A percentile compares a stretch with the other conserved stretches of the same genome.
Conservation (phyloP, 352 stramenopile genomes). For the Phytophthora colocasiae region DNA sequence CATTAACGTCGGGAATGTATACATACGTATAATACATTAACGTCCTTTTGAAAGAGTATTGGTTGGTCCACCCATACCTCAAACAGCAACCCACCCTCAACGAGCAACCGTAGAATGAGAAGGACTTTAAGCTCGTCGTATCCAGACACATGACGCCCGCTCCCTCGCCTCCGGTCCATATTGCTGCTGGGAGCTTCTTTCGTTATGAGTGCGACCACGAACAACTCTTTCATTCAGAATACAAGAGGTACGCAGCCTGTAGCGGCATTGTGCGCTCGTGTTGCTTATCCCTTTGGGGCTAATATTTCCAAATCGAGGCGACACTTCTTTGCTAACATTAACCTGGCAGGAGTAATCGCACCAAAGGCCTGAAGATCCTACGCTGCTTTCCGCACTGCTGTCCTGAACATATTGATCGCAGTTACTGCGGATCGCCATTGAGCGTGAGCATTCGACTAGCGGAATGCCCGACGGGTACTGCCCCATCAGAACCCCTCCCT, state of each 20-base stretch:
- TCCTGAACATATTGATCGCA: slow-evolving; percentile 69
- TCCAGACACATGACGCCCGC: not conserved
- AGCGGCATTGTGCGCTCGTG: too few species aligned
- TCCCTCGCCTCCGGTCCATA: slow-evolving; percentile 28
- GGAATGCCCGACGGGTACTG: not conserved
- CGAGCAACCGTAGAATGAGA: not conserved
- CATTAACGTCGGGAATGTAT: too few species aligned
- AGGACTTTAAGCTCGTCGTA: too few species aligned
- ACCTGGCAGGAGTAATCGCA: slow-evolving; percentile 63
- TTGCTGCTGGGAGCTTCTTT: slow-evolving; percentile 54
- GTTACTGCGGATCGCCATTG: slow-evolving; percentile 70
- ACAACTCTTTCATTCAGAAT: slow-evolving; percentile 71
- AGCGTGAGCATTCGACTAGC: slow-evolving; percentile 51
- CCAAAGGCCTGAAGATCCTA: slow-evolving; percentile 78
- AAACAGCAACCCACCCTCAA: not conserved
- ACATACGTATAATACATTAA: too few species aligned
- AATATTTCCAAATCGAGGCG: too few species aligned
- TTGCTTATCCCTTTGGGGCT: too few species aligned
- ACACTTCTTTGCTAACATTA: too few species aligned
- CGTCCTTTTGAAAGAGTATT: too few species aligned
- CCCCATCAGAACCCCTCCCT: too few species aligned
- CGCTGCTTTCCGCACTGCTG: slow-evolving; percentile 76
- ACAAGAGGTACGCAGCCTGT: slow-evolving; percentile 53
- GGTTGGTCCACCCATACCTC: too few species aligned
- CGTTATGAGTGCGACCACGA: slow-evolving; percentile 67